Evolutionary conservation across 345 rosid species (phyloP).

Genomic region (Hevea brasiliensis): DNA sequence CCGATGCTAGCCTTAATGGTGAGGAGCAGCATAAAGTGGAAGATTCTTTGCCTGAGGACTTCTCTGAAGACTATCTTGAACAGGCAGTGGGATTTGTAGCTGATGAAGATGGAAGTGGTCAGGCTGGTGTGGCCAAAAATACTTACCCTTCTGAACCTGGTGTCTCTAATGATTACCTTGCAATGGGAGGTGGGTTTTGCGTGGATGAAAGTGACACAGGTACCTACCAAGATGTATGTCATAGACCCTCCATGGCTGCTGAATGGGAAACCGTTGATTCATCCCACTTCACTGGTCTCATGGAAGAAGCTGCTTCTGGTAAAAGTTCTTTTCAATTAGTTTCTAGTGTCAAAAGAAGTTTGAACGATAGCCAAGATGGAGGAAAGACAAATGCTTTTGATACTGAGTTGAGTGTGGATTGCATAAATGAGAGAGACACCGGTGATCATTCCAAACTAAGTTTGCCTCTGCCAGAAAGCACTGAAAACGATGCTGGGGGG

Average conservation of each 20-base stretch:
- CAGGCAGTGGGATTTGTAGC: slow-evolving; percentile 53
- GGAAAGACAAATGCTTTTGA: slow-evolving; percentile 1
- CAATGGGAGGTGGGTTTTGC: slow-evolving; percentile 75
- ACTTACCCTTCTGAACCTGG: slow-evolving; percentile 28
- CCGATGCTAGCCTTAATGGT: slow-evolving; percentile 7
- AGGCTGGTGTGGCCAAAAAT: slow-evolving; percentile 20
- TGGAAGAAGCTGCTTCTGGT: slow-evolving; percentile 20
- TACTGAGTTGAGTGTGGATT: slow-evolving; percentile 15
- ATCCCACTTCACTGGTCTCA: slow-evolving; percentile 6
- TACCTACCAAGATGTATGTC: slow-evolving; percentile 28
- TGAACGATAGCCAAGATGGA: neutral
- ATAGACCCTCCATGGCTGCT: neutral
- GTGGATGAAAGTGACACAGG: slow-evolving; percentile 44
- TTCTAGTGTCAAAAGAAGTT: slow-evolving; percentile 18
- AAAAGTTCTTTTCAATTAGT: slow-evolving; percentile 8
- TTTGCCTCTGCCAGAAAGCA: slow-evolving; percentile 17
- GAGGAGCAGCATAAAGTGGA: slow-evolving; percentile 25
- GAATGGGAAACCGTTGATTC: slow-evolving; percentile 9
- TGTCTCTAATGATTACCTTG: slow-evolving; percentile 42
- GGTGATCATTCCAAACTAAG: slow-evolving; percentile 21
- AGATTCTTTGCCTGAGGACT: slow-evolving; percentile 19
- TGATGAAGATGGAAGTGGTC: slow-evolving; percentile 47
- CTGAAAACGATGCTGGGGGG: slow-evolving; percentile 10
- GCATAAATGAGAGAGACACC: slow-evolving; percentile 15
- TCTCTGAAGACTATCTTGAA: slow-evolving; percentile 36